Conservation (phyloP, 169 alveolate species). For the Cryptosporidium sp. region DNA sequence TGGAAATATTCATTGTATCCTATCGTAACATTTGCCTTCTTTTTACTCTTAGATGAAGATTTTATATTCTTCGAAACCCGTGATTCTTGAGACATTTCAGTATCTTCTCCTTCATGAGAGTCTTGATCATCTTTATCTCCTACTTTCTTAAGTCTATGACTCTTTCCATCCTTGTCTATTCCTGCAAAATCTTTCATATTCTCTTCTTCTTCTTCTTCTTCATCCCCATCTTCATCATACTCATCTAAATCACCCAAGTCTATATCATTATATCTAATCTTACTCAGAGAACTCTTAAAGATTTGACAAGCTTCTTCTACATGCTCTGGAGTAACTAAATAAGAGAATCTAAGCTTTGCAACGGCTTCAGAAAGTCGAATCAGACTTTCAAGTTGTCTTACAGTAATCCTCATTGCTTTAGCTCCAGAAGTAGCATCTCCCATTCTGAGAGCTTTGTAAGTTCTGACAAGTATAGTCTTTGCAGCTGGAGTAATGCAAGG, state of each 20-base stretch:
- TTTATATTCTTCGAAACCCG: background rate
- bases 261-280: constrained; percentile 84
- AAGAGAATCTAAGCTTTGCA: constrained; percentile 93
- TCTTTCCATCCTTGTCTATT: background rate
- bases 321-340: constrained; percentile 88
- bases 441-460: constrained; percentile 91
- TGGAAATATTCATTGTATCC: constrained; percentile 64
- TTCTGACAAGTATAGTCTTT: constrained; percentile 89
- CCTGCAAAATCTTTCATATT: background rate
- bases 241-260: constrained; percentile 80
- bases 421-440: constrained; percentile 89
- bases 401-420: constrained; percentile 94
- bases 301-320: constrained; percentile 94
- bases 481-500: constrained; percentile 94
- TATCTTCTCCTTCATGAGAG: background rate
- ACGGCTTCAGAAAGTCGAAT: constrained; percentile 95
- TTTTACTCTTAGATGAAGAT: background rate
- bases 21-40: constrained; percentile 30
- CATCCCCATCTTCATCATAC: constrained; percentile 22
- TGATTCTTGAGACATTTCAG: background rate
- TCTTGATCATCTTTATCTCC: background rate
- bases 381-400: constrained; percentile 95
- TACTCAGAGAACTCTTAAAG: constrained; percentile 88
- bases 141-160: background rate
- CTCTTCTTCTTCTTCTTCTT: background rate